Base-by-base conservation (phyloP, 2,329 filamentous ascomycete genomes). In the Scortechinia acanthostroma region DNA sequence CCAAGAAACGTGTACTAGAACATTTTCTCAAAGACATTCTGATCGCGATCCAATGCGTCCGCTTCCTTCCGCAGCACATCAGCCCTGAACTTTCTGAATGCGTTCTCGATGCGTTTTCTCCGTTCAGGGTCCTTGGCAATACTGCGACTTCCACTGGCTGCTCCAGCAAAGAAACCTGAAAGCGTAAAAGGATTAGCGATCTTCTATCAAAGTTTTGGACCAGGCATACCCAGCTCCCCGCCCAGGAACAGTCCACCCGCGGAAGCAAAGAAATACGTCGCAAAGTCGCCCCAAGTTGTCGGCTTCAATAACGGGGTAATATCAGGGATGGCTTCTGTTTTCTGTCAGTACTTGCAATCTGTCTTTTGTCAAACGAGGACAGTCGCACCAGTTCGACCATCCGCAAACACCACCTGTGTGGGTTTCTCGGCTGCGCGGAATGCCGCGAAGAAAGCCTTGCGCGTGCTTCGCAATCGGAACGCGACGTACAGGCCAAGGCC, bases 41-140 rank as follows among this genome's bases (percentile, higher is more conserved):
- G n/a, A n/a, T n/a, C n/a, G n/a, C n/a, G n/a, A 30, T 85, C 79
- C 48, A 86, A 51, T 21, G 61, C 54, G 51, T 76, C 65, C 6
- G 80, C 73, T 61, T 86, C 70, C 49, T 68, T 70, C 53, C 76
- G 71, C 53, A 86, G 56, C n/a, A 76, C 70, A 61, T 86, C 82
- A 0, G 76, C 77, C 47, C 72, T 72, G 57, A 84, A 85, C 46
- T 67, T 70, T 51, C 74, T 68, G 49, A 83, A 86, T 0, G 82
- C 83, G 44, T 61, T 71, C 60, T 85, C 77, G 45, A 86, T 78
- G 50, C 81, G 66, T 52, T 67, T 61, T 50, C 65, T 68, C 15
- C 69, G 66, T 46, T 74, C 75, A 0, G 75, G 69, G 52, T 86
- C 75, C 21, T 58, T 58, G 1, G 64, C 66, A 45, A 86, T 74